These are phyloP conservation scores for Didymella segeticola DNA, from an alignment of 2,329 filamentous ascomycete genomes.

Conservation along the genomic window DNA sequence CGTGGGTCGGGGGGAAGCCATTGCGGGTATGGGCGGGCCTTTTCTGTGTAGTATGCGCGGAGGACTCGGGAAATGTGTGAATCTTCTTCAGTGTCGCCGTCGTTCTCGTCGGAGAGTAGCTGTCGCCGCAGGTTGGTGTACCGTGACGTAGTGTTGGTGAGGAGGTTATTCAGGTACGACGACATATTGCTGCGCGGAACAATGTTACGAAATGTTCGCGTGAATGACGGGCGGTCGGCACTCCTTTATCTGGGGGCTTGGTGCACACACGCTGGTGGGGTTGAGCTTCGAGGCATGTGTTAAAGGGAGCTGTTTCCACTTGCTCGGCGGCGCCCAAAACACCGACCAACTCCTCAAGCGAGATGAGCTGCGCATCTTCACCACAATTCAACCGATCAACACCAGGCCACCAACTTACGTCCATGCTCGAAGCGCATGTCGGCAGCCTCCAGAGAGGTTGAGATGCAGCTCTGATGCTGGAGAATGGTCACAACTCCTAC, in stretches of 20 bases:
- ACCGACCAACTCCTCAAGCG: constrained; percentile 13
- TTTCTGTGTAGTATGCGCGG: constrained; percentile 90
- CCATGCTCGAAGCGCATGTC: no score
- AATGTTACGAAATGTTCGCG: background rate
- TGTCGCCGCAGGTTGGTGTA: constrained; percentile 67
- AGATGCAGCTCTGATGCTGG: background rate
- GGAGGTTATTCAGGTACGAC: constrained; percentile 80
- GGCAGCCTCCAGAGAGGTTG: no score
- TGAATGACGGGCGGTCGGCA: background rate
- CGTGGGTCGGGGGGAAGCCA: constrained; percentile 95
- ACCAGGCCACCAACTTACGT: background rate
- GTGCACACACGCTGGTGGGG: constrained; percentile 11
- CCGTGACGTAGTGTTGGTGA: constrained; percentile 62
- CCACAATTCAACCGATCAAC: background rate
- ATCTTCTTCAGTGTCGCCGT: constrained; percentile 75
- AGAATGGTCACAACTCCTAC: background rate
- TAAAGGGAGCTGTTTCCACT: constrained; percentile 13
- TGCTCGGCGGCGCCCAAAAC: constrained; percentile 9
- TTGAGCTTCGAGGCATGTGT: constrained; percentile 5
- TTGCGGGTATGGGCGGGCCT: constrained; percentile 77
- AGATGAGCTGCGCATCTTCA: constrained; percentile 10
- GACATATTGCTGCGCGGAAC: constrained; percentile 52
- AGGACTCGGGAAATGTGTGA: constrained; percentile 94
- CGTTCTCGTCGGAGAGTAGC: constrained; percentile 68
- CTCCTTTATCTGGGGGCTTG: constrained; percentile 3